Evolutionary conservation across 192 early-diverging fungal species (phyloP), one percentile per base, ranked within the genome.

Genomic region (Backusella tuberculispora): DNA sequence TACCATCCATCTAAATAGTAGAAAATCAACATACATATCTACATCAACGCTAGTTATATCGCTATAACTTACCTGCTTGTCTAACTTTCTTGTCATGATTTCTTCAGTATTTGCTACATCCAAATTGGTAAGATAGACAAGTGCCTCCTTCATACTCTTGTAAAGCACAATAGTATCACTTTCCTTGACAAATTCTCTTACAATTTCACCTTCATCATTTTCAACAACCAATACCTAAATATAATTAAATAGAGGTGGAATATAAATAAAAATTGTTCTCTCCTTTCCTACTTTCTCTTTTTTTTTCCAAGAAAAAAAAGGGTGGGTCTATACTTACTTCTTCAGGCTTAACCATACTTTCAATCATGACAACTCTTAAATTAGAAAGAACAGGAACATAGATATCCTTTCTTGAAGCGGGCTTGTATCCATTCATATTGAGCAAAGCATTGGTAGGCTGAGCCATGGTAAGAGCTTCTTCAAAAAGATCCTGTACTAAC

Each of bases 181-280:
- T 81, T 99, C 98, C 81, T 98, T 97, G 80, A 98, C 85, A 42
- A 92, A 92, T 84, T 99, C 98, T 50, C 98, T 92, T 19, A 99
- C 97, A 86, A 99, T 96, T 86, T 98, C 98, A 53, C 98, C 98
- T 78, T 99, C 97, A 72, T 99, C 98, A 82, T 99, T 99, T 78
- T 99, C 96, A 24, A 98, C 96, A 67, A 99, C 92, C 40, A 99
- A 85, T 7, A 97, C 94, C 88, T 90, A 76, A 8, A 12, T 8
- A 12, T 13, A 37, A 40, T n/a, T 24, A 63, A 76, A 29, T 34
- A 34, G 0, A 34, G 2, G 2, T 34, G 29, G 29, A 48, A 63
- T 21, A 45, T 24, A 73, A n/a, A 40, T 38, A 37, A 6, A 19
- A 21, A 14, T 68, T 46, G 4, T 44, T 40, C 29, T 34, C 29